Base-by-base conservation (phyloP, 495 filamentous ascomycete species). In the Xylaria bambusicola region DNA sequence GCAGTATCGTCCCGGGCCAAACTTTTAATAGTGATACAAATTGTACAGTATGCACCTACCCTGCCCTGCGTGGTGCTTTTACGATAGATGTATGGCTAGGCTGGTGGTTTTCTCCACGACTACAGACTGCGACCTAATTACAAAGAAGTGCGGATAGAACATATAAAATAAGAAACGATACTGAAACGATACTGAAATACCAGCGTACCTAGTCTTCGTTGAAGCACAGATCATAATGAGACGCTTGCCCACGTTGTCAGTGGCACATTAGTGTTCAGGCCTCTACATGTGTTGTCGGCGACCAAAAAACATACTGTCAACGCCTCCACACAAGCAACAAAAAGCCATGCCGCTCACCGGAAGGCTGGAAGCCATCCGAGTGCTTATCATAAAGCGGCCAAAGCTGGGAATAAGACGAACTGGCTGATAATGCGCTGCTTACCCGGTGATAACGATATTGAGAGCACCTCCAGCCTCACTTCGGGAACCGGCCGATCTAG, bases 391-490 rank as follows among this genome's bases (percentile, higher is more conserved):
- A 36, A 36, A 17, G 41, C 52, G 53, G 26, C 36, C 40, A 56
- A 36, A 23, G 29, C 41, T 13, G 41, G 29, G 10, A 6, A 5
- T 23, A 21, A 6, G 20, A 2, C 38, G n/a, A 12, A 0, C 7
- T 20, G 36, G n/a, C 24, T 1, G 17, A 45, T 33, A 8, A 24
- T 31, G 2, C 6, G 26, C 1, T 53, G 51, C 51, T 54, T 54
- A 54, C 24, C 52, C 52, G 38, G 31, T 15, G n/a, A 33, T 24
- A 5, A 44, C 7, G n/a, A 33, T n/a, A 3, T 31, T 10, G 41
- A 26, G n/a, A n/a, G n/a, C n/a, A n/a, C n/a, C 24, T 36, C 41
- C 29, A 56, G 53, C 41, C 53, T 56, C 53, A 36, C 27, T 35
- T 56, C 41, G 40, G 20, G 52, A 35, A 47, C 23, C 52, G 38